Evolutionary conservation across 2,329 filamentous ascomycete genomes (phyloP), one percentile per base, ranked within the genome.

Genomic region (Alternaria solani): DNA sequence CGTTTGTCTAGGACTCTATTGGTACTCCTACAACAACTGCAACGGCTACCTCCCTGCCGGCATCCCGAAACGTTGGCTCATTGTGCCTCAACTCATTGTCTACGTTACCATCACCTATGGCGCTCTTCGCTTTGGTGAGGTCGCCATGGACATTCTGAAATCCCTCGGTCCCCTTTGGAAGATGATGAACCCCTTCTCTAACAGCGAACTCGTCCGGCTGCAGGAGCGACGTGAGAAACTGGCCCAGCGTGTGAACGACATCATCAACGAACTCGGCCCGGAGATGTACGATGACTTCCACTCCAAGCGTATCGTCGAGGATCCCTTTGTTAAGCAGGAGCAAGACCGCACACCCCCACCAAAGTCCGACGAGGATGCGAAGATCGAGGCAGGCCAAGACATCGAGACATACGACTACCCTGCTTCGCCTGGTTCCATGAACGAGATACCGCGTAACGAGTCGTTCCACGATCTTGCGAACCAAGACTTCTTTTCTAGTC

Each of bases 71-170:
- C 65, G 70, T 36, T 74, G 66, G 39, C 64, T 77, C 38, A 88
- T 94, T 64, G 76, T 92, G 9, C 86, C 88, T 39, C 91, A 93
- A 51, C 89, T 92, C 81, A 84, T 92, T 48, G 82, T 96, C 66
- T 97, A 97, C 83, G 91, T 94, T 6, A 86, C 89, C 25, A 91
- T 97, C 70, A 97, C 94, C 0, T 97, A 96, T 78, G 94, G 93
- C 5, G 93, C 95, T 7, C 88, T 99, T 53, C 90, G 95, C 11
- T 96, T 98, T 67, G 95, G 95, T 47, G 95, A 99, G 81, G 90
- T 96, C n/a, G 95, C 94, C 53, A 97, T 99, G 93, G 95, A 99
- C 75, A 97, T 99, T 57, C 83, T 95, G 81, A 99, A 98, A 80
- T 98, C 94, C 0, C 86, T 99, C 16, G 88, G 93, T 9, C 95